phyloP scores from a whole-genome alignment of 2,329 filamentous ascomycete species.

The Torrubiella hemipterigena region DNA sequence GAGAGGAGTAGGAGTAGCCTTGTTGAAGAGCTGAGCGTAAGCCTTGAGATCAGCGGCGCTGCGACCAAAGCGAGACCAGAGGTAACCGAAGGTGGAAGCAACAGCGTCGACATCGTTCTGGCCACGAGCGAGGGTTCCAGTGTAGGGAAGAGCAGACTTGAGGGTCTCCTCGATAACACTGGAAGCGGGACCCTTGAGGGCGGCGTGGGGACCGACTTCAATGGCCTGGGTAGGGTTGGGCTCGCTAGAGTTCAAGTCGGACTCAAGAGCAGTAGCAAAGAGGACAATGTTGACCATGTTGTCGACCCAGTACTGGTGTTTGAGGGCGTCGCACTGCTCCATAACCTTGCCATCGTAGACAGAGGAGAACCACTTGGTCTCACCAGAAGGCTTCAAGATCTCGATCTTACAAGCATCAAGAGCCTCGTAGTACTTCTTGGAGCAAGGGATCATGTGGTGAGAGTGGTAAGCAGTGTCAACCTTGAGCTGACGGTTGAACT shows the following conservation, averaged over 20 bases:
- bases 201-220: constrained; percentile 37
- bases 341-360: constrained; percentile 7
- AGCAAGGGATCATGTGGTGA: constrained; percentile 6
- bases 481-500: constrained; percentile 9
- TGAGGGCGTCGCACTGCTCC: constrained; percentile 5
- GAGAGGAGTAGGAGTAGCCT: constrained; percentile 5
- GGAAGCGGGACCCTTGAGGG: constrained; percentile 27
- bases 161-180: constrained; percentile 29
- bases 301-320: constrained; percentile 20
- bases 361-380: constrained; percentile 3
- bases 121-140: constrained; percentile 28
- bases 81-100: constrained; percentile 20
- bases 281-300: constrained; percentile 23
- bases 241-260: constrained; percentile 6
- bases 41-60: constrained; percentile 13
- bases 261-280: constrained; percentile 17
- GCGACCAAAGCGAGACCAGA: constrained; percentile 8
- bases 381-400: constrained; percentile 3
- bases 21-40: constrained; percentile 6
- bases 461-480: constrained; percentile 11
- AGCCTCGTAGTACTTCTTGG: constrained; percentile 5
- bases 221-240: constrained; percentile 17
- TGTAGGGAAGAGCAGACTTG: constrained; percentile 28
- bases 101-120: constrained; percentile 29
- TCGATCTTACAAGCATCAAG: constrained; percentile 5